Base-by-base conservation (phyloP, 2,329 filamentous ascomycete species). In the Aureobasidium sp. region DNA sequence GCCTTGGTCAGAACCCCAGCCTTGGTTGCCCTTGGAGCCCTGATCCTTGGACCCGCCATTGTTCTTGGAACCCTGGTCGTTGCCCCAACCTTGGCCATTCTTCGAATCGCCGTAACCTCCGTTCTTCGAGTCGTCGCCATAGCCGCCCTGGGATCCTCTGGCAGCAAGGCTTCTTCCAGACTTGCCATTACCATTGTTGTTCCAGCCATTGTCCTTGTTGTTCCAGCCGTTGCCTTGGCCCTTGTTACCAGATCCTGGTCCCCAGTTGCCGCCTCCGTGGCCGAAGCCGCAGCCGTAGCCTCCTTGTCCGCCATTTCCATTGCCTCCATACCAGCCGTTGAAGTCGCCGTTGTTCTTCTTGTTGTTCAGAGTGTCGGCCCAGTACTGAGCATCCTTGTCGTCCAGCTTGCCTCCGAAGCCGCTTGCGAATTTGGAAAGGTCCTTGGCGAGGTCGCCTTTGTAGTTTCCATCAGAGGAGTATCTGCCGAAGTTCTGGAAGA, bases 291-390 rank as follows among this genome's bases (percentile, higher is more conserved):
- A 53, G 13, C 49, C 49, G 3, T 37, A 23, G 5, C 31, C 47
- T 17, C 35, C 35, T 37, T 53, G 21, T 13, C 35, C 46, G 7
- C 35, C 42, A 27, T 29, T 29, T 4, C 49, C 35, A 19, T 53
- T 53, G 21, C 25, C 25, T 19, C 51, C 51, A 23, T 17, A 54
- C 51, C 51, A 54, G 4, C 37, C 37, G 3, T 27, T 38, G 33
- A 54, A 54, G 8, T 43, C 51, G 19, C 51, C 51, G 37, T 13
- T 54, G 37, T 43, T 54, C 51, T 43, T 54, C 51, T 54, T 54
- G 25, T 43, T 21, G 37, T n/a, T 54, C 51, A 54, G n/a, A n/a
- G 25, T 40, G 17, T 43, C 37, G 15, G 51, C 51, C 51, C 35
- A 43, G 23, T 54, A 42, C 27, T 54, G 35, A 31, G 51, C 51